Conservation (phyloP, 129 eudicot genomes). For the Arctium lappa region DNA sequence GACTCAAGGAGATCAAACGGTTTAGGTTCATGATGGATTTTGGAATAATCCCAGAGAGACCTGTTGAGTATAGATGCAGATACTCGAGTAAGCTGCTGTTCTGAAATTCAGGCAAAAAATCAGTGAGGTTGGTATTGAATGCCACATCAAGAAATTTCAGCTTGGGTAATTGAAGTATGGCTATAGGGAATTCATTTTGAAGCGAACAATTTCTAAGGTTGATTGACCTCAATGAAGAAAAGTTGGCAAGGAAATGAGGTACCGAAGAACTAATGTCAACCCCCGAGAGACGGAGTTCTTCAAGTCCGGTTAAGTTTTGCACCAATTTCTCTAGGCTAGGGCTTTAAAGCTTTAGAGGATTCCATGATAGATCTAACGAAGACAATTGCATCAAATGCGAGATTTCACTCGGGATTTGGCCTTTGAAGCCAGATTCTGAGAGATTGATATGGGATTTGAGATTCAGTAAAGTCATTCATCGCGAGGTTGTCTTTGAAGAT, state of each 20-base stretch:
- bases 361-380: conserved; percentile 15
- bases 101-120: too few species aligned
- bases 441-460: conserved; percentile 2
- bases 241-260: conserved; percentile 23
- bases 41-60: too few species aligned
- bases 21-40: too few species aligned
- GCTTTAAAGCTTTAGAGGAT: background rate
- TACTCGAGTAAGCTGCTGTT: too few species aligned
- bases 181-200: too few species aligned
- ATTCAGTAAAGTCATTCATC: too few species aligned
- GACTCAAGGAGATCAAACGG: too few species aligned
- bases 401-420: conserved; percentile 32
- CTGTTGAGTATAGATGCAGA: too few species aligned
- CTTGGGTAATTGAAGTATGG: too few species aligned
- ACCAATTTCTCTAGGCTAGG: background rate
- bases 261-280: conserved; percentile 23
- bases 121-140: too few species aligned
- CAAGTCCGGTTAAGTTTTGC: conserved; percentile 24
- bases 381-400: conserved; percentile 16
- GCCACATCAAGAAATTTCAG: too few species aligned
- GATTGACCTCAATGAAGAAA: conserved; percentile 14
- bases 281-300: conserved; percentile 13
- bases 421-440: conserved; percentile 4
- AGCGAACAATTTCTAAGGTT: background rate
- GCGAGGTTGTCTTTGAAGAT: too few species aligned